Conservation (phyloP, 495 filamentous ascomycete genomes). For the Cairneyella variabilis region DNA sequence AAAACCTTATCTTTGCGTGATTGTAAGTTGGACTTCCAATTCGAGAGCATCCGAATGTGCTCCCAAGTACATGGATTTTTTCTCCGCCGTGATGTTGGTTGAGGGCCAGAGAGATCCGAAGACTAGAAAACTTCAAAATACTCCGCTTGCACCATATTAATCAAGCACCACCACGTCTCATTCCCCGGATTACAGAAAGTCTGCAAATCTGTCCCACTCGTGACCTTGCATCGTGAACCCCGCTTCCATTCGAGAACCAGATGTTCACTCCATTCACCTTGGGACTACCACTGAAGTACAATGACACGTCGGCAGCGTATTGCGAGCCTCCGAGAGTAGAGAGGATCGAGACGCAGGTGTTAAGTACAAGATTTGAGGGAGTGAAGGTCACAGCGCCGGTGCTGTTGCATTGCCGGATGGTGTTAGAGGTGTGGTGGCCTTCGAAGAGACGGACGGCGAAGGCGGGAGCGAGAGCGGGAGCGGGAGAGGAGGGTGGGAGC, state of each 20-base stretch:
- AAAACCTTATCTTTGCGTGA: no score
- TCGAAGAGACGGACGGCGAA: neutral
- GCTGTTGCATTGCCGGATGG: neutral
- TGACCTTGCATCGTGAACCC: neutral
- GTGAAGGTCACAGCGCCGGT: neutral
- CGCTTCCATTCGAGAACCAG: neutral
- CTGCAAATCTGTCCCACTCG: neutral
- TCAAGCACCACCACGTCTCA: neutral
- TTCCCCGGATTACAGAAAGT: neutral
- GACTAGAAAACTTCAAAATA: neutral
- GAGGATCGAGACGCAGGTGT: neutral
- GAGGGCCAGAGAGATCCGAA: no score
- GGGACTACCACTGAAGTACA: neutral
- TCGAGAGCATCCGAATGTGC: no score
- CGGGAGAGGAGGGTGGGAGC: neutral
- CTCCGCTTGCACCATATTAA: neutral
- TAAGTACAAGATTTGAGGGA: neutral
- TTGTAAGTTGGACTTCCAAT: no score
- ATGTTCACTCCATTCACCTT: neutral
- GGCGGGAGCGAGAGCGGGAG: neutral
- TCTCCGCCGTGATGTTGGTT: no score
- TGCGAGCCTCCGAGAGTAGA: neutral
- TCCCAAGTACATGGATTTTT: no score
- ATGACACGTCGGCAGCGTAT: neutral
- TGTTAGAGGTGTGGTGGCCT: neutral